Conservation (phyloP, 1,139 yeast species). For the Kodamaea sp. region DNA sequence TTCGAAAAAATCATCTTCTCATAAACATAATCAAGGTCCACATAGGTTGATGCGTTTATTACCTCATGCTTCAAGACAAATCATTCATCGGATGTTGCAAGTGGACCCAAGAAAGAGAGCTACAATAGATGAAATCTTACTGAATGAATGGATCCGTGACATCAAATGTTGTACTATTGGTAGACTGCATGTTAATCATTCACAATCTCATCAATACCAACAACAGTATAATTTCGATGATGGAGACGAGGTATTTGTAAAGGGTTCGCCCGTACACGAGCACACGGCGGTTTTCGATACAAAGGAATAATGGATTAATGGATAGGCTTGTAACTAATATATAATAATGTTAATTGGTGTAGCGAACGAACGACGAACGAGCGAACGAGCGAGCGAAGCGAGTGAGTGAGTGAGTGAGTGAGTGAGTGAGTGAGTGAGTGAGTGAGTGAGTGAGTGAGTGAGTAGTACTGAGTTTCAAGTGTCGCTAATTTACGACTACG, state of each 20-base stretch:
- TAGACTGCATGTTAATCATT: constrained; percentile 6
- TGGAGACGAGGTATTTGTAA: constrained; percentile 36
- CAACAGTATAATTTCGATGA: constrained; percentile 26
- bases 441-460: too few relatives aligned
- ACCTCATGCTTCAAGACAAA: constrained; percentile 81
- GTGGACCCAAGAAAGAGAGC: constrained; percentile 70
- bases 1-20: constrained; percentile 30
- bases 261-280: constrained; percentile 40
- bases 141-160: constrained; percentile 69
- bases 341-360: neutral
- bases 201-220: constrained; percentile 1
- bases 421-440: too few relatives aligned
- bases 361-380: too few relatives aligned
- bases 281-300: constrained; percentile 37
- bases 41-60: constrained; percentile 81
- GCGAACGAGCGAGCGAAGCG: too few relatives aligned
- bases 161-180: constrained; percentile 48
- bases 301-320: constrained; percentile 2
- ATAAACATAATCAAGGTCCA: constrained; percentile 67
- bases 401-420: too few relatives aligned
- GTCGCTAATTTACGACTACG: too few relatives aligned
- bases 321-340: constrained; percentile 1
- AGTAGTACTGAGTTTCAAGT: too few relatives aligned
- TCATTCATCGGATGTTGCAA: constrained; percentile 69
- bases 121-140: constrained; percentile 59